These are phyloP conservation scores for Coniella lustricola DNA, from an alignment of 2,329 filamentous ascomycete genomes.

Conservation along the genomic window DNA sequence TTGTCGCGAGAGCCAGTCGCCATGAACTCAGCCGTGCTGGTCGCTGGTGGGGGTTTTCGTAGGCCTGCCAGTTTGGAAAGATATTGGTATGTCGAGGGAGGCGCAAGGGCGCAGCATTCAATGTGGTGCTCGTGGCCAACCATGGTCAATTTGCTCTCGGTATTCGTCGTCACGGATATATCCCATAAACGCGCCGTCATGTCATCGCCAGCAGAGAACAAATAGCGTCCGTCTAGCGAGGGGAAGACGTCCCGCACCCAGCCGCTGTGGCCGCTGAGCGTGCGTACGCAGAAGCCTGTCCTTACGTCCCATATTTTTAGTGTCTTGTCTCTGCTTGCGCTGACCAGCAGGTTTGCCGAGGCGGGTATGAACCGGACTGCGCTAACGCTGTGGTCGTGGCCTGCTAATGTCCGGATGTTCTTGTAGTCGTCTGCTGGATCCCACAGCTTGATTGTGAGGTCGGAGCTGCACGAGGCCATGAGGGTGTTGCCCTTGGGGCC, in stretches of 20 bases:
- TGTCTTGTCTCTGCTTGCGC: slow-evolving; percentile 77
- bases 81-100: slow-evolving; percentile 68
- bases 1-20: slow-evolving; percentile 88
- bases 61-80: slow-evolving; percentile 71
- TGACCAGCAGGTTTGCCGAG: slow-evolving; percentile 80
- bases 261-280: slow-evolving; percentile 75
- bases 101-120: slow-evolving; percentile 82
- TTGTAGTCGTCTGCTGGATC: slow-evolving; percentile 90
- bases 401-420: slow-evolving; percentile 83
- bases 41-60: slow-evolving; percentile 70
- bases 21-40: slow-evolving; percentile 76
- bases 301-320: slow-evolving; percentile 88
- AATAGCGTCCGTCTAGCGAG: slow-evolving; percentile 73
- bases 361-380: slow-evolving; percentile 79
- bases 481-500: slow-evolving; percentile 74
- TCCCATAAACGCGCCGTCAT: slow-evolving; percentile 82
- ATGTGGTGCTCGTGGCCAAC: slow-evolving; percentile 81
- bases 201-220: slow-evolving; percentile 78
- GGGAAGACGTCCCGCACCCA: slow-evolving; percentile 90
- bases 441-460: slow-evolving; percentile 93
- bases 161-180: slow-evolving; percentile 55
- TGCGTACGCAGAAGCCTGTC: slow-evolving; percentile 87
- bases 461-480: slow-evolving; percentile 75
- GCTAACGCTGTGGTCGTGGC: slow-evolving; percentile 88
- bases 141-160: slow-evolving; percentile 71